Percentiles rank a stretch among this genome's conserved stretches.
Evolutionary conservation across 306 rosid genomes (phyloP).

Genomic region (Vicia villosa): DNA sequence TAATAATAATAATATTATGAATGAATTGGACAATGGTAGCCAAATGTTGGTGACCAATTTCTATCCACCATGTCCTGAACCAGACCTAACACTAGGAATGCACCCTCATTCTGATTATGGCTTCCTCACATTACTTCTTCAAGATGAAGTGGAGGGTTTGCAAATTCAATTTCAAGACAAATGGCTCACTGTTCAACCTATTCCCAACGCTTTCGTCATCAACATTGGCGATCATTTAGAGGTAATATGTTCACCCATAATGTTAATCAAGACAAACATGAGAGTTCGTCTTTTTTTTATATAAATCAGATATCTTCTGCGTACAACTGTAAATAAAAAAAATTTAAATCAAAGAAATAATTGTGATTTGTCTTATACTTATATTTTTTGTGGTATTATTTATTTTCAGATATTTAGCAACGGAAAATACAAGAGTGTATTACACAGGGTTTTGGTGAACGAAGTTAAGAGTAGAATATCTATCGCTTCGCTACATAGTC

Average conservation of each 20-base stretch:
- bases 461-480: constrained; percentile 58
- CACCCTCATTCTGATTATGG: constrained; percentile 98
- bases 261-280: too few species aligned
- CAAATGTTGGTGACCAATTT: constrained; percentile 83
- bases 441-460: constrained; percentile 83
- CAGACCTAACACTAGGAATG: constrained; percentile 85
- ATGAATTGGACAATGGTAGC: constrained; percentile 72
- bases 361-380: background rate
- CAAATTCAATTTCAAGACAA: constrained; percentile 65
- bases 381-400: background rate
- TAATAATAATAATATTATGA: constrained; percentile 29
- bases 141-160: constrained; percentile 81
- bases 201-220: constrained; percentile 73
- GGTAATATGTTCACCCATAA: constrained; percentile 47
- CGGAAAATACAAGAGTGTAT: constrained; percentile 82
- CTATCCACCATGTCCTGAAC: constrained; percentile 90
- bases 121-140: constrained; percentile 86
- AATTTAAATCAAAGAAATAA: too few species aligned
- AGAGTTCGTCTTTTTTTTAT: too few species aligned
- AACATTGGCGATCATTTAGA: constrained; percentile 94
- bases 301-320: too few species aligned
- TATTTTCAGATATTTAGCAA: constrained; percentile 75
- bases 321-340: too few species aligned
- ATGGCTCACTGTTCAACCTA: constrained; percentile 84
- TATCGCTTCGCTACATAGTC: constrained; percentile 75